Percentiles rank a stretch among this genome's conserved stretches.
Evolutionary conservation across 441 rosid genomes (phyloP).

Genomic region (Melastoma candidum): DNA sequence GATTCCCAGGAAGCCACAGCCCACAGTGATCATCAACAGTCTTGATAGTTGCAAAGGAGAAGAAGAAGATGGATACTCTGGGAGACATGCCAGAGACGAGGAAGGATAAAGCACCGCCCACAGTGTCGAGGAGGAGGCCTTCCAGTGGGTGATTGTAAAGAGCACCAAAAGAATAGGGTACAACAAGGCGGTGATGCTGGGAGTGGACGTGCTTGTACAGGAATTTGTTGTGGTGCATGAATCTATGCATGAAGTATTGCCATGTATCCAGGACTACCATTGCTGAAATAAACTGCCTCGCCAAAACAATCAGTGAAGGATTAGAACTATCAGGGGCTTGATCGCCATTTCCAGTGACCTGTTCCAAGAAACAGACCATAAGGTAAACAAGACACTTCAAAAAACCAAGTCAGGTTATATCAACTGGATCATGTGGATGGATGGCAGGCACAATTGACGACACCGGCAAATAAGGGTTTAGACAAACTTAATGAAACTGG

Average conservation of each 20-base stretch:
- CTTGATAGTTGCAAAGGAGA: slow-evolving; percentile 61
- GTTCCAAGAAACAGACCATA: no score
- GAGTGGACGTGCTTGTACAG: slow-evolving; percentile 62
- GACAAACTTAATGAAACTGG: no score
- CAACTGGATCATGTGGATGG: no score
- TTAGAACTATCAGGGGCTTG: no score
- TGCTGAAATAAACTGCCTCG: slow-evolving; percentile 34
- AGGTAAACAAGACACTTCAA: no score
- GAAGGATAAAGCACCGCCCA: slow-evolving; percentile 61
- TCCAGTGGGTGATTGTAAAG: slow-evolving; percentile 66
- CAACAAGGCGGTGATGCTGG: slow-evolving; percentile 62
- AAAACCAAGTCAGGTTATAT: no score
- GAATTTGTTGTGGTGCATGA: slow-evolving; percentile 70
- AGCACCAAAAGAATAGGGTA: slow-evolving; percentile 63
- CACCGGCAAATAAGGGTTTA: no score
- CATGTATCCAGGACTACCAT: slow-evolving; percentile 71
- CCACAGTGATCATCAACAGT: slow-evolving; percentile 71
- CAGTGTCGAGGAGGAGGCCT: slow-evolving; percentile 56
- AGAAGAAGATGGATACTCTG: slow-evolving; percentile 51
- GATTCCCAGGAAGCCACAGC: slow-evolving; percentile 62
- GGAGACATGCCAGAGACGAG: slow-evolving; percentile 70
- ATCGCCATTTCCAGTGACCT: no score
- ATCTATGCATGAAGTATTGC: slow-evolving; percentile 68
- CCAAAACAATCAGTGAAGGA: no score
- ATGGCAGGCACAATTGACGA: no score